Evolutionary conservation across 1,139 yeast genomes (phyloP).

Genomic region (Geotrichum fermentans): DNA sequence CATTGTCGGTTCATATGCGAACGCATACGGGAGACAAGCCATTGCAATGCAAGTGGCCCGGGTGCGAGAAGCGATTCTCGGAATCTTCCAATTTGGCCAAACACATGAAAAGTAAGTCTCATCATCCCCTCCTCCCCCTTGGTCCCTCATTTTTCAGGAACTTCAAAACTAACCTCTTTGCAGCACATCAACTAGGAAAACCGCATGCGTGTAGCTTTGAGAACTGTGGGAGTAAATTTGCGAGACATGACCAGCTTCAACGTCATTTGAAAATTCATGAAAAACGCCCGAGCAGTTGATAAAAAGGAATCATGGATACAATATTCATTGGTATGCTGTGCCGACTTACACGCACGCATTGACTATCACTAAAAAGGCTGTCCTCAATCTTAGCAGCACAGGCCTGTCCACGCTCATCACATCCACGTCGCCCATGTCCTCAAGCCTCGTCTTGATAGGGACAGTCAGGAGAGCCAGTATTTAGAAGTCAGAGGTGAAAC

Average conservation of each 20-base stretch:
- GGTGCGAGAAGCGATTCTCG: conserved; percentile 79
- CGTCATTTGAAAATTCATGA: conserved; percentile 31
- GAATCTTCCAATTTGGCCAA: conserved; percentile 86
- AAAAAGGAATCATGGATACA: neutral
- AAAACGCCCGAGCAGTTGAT: neutral
- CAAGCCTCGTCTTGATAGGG: no score
- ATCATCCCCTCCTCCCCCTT: no score
- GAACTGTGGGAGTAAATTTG: conserved; percentile 33
- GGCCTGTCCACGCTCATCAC: no score
- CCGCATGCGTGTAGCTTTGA: conserved; percentile 27
- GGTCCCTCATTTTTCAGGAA: no score
- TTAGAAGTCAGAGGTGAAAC: no score
- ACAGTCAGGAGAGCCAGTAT: no score
- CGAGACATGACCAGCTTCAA: conserved; percentile 35
- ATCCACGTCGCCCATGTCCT: no score
- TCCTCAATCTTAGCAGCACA: no score
- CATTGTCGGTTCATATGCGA: conserved; percentile 61
- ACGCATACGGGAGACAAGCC: conserved; percentile 94
- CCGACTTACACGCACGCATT: no score
- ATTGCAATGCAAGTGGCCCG: conserved; percentile 66
- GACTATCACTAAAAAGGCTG: no score
- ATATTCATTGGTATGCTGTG: no score
- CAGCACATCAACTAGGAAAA: conserved; percentile 28
- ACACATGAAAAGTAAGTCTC: conserved; percentile 53
- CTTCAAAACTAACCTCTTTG: no score